Evolutionary conservation across 139 green algal genomes (phyloP).

Genomic region (Tetradesmus obliquus): DNA sequence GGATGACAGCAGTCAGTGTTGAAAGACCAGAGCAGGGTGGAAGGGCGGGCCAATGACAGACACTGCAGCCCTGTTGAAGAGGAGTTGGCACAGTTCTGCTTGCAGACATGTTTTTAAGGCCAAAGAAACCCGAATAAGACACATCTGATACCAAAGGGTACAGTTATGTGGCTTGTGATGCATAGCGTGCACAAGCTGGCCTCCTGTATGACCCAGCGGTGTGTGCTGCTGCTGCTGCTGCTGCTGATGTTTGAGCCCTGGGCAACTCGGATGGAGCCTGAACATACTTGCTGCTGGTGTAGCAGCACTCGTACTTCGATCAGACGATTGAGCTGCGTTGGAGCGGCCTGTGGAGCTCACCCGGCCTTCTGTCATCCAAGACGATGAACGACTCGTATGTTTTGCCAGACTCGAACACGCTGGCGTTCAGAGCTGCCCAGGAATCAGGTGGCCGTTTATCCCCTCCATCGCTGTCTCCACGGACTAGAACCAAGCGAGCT

Average conservation of each 20-base stretch:
- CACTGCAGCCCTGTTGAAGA: no score
- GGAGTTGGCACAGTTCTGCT: no score
- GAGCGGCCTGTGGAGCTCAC: neutral
- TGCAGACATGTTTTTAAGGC: no score
- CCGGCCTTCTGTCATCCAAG: conserved; percentile 57
- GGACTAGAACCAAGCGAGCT: conserved; percentile 50
- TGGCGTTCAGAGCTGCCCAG: conserved; percentile 38
- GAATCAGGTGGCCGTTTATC: conserved; percentile 8
- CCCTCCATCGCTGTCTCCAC: conserved; percentile 21
- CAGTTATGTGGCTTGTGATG: no score
- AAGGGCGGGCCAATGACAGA: no score
- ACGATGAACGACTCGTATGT: conserved; percentile 84
- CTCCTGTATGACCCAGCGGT: no score
- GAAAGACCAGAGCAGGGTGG: no score
- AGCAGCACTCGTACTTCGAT: neutral
- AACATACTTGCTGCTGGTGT: neutral
- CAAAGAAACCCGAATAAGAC: no score
- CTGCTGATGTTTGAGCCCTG: neutral
- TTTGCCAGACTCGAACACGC: conserved; percentile 46
- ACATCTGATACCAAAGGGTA: no score
- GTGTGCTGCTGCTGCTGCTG: neutral
- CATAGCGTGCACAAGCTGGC: no score
- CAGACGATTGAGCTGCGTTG: neutral
- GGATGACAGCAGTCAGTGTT: neutral
- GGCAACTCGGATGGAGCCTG: no score